Evolutionary conservation across 2,329 filamentous ascomycete genomes (phyloP), one percentile per base, ranked within the genome.

Genomic region (Chaetomium sp.): DNA sequence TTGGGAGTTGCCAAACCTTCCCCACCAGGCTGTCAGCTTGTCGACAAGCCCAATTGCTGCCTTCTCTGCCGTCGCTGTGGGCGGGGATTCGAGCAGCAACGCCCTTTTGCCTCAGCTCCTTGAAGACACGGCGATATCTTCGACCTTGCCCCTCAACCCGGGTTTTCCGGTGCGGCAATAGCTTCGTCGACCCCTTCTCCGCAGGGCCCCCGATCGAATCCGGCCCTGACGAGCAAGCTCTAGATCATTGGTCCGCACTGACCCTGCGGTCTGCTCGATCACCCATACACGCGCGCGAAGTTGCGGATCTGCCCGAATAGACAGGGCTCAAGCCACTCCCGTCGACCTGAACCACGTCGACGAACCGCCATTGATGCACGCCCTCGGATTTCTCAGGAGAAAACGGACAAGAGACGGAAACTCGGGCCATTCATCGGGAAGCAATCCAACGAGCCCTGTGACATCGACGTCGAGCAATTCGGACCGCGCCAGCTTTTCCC

Each of bases 391-490:
- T 71, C 84, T 97, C 71, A 96, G 96, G 83, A 97, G 96, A 84
- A 96, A 95, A 82, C 87, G 91, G 83, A 95, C 91, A 76, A 95
- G 91, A 84, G 91, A 96, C 78, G 88, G 85, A 70, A 82, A 85
- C 70, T 79, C 82, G 70, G 85, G 89, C 71, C 80, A 80, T 65
- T 83, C 85, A 68, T 79, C 84, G 67, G 79, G 79, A 63, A 87
- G 80, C 69, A 80, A 87, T 70, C 79, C 82, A 64, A 79, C 79
- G 62, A 85, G 82, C 67, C 80, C 82, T 58, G 75, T 84, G 33
- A 54, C 53, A 9, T 42, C 53, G 41, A 49, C 52, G 6, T 33
- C 45, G 32, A 33, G 14, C 46, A 35, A 47, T 46, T 49, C 37
- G 33, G 53, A 54, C 61, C 70, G 68, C 61, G 70, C 62, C 66